Percentiles rank a stretch among this genome's conserved stretches.
These are phyloP conservation scores for Haematococcus sp. DNA, from an alignment of 139 green algal genomes.

Conservation along the genomic window DNA sequence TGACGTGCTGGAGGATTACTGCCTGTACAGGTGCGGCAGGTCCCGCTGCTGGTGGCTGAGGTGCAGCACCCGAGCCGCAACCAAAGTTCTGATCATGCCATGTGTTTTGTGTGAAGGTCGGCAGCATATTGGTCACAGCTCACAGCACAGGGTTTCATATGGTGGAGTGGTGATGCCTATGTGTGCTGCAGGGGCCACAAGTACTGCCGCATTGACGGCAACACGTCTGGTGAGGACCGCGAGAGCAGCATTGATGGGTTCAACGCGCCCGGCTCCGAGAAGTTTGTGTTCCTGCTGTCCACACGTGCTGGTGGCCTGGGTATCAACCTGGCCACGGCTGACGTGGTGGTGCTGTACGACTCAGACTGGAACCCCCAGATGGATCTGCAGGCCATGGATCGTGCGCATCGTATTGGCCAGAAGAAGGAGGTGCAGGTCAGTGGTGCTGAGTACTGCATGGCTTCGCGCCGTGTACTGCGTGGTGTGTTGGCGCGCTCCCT, in stretches of 20 bases:
- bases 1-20: conserved; percentile 73
- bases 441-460: conserved; percentile 26
- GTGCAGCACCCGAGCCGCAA: too few relatives aligned
- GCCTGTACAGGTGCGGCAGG: conserved; percentile 16
- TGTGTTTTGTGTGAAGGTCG: too few relatives aligned
- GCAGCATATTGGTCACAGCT: too few relatives aligned
- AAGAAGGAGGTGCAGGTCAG: conserved; percentile 99
- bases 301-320: conserved; percentile 92
- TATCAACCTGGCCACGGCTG: conserved; percentile 97
- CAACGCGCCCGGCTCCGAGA: conserved; percentile 83
- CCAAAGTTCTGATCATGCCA: too few relatives aligned
- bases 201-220: conserved; percentile 98
- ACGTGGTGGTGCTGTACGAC: conserved; percentile 97
- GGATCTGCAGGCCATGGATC: conserved; percentile 97
- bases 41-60: not conserved
- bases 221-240: conserved; percentile 92
- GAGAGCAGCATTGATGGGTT: conserved; percentile 90
- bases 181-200: conserved; percentile 42
- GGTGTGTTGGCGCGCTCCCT: too few relatives aligned
- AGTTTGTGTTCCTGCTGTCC: conserved; percentile 96
- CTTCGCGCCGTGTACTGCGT: not conserved
- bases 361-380: conserved; percentile 85
- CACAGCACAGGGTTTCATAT: too few relatives aligned
- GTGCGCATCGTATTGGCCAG: conserved; percentile 98
- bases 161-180: too few relatives aligned